Evolutionary conservation across 352 stramenopile genomes (phyloP).

Genomic region (Phytopythium cucurbitacearum): DNA sequence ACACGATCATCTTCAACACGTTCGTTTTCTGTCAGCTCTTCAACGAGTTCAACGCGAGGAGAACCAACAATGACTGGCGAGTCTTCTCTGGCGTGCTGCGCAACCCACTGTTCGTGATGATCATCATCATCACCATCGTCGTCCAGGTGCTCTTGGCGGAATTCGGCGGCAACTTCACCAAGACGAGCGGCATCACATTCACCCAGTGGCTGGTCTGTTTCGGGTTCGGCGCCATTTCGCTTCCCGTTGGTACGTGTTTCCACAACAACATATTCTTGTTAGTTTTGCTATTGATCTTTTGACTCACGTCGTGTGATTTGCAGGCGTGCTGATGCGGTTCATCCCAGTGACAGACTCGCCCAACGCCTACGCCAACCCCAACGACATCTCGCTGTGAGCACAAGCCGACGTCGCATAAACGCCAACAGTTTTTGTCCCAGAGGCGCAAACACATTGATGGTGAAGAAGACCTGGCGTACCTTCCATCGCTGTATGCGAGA

Average conservation of each 20-base stretch:
- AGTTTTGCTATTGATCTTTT: background rate
- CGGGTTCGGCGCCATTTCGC: constrained; percentile 48
- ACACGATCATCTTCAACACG: constrained; percentile 97
- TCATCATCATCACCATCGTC: constrained; percentile 90
- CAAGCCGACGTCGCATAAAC: background rate
- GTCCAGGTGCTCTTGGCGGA: constrained; percentile 95
- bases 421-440: no score
- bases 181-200: constrained; percentile 65
- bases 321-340: constrained; percentile 70
- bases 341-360: constrained; percentile 66
- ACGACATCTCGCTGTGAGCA: constrained; percentile 47
- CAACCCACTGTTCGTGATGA: constrained; percentile 92
- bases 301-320: background rate
- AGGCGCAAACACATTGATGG: no score
- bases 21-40: constrained; percentile 98
- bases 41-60: constrained; percentile 81
- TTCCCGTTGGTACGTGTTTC: constrained; percentile 56
- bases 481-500: no score
- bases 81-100: constrained; percentile 90
- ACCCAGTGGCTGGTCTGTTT: constrained; percentile 60
- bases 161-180: constrained; percentile 89
- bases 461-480: no score
- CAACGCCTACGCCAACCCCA: constrained; percentile 70
- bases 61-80: constrained; percentile 94
- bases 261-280: background rate